phyloP scores from a whole-genome alignment of 495 filamentous ascomycete species.

The Hypomontagnella monticulosa region DNA sequence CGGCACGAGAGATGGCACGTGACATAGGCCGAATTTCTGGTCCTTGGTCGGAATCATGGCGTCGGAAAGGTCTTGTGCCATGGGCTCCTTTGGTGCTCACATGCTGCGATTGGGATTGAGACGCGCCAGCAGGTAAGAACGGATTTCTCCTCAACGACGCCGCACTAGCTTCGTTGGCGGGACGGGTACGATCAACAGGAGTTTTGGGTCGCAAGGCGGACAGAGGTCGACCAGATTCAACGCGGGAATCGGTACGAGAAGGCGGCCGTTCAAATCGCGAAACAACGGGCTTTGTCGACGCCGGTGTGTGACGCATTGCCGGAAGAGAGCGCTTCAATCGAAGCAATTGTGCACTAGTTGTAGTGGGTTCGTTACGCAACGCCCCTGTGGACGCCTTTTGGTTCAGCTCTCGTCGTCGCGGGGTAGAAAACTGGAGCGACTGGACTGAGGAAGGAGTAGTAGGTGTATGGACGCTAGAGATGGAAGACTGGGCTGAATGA shows the following conservation, averaged over 20 bases:
- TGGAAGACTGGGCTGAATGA: conserved; percentile 73
- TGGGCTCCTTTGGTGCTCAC: conserved; percentile 75
- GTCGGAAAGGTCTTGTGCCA: conserved; percentile 71
- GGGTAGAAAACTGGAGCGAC: conserved; percentile 65
- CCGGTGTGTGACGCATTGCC: conserved; percentile 69
- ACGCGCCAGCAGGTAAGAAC: conserved; percentile 83
- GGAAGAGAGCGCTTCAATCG: conserved; percentile 90
- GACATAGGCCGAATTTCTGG: conserved; percentile 65
- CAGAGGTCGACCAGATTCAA: conserved; percentile 50
- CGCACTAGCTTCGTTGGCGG: conserved; percentile 61
- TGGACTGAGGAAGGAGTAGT: conserved; percentile 64
- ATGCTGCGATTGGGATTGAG: conserved; percentile 81
- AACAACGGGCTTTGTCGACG: conserved; percentile 52
- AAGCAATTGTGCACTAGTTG: conserved; percentile 77
- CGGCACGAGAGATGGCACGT: conserved; percentile 63
- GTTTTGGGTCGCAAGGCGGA: conserved; percentile 72
- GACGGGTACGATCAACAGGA: conserved; percentile 69
- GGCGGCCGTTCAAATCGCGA: conserved; percentile 64
- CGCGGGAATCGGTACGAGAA: conserved; percentile 50
- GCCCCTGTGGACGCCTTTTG: conserved; percentile 64
- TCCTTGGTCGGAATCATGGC: conserved; percentile 74
- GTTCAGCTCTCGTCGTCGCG: conserved; percentile 66
- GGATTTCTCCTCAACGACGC: conserved; percentile 67
- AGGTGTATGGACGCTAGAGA: conserved; percentile 65
- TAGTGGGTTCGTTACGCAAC: conserved; percentile 67